Evolutionary conservation across 306 rosid genomes (phyloP).

Genomic region (Boehmeria nivea): DNA sequence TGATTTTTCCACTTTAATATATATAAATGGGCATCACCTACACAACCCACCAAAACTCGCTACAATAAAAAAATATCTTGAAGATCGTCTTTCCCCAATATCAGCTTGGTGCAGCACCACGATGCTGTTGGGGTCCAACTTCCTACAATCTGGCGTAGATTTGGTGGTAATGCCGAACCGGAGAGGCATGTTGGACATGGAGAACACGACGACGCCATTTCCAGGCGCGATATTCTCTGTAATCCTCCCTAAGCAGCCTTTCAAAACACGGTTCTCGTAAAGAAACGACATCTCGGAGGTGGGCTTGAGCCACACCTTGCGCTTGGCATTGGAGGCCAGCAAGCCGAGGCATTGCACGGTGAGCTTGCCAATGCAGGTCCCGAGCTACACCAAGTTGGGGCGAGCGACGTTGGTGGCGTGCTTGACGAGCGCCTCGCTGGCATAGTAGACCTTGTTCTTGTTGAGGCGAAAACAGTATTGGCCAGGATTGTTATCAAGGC

Average conservation of each 20-base stretch:
- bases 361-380: constrained; percentile 79
- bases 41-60: no score
- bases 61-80: constrained; percentile 36
- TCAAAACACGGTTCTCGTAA: constrained; percentile 79
- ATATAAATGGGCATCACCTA: no score
- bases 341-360: constrained; percentile 59
- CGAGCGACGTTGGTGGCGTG: constrained; percentile 82
- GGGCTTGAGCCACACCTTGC: constrained; percentile 91
- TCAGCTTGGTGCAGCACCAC: constrained; percentile 87
- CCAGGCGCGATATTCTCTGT: constrained; percentile 68
- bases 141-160: constrained; percentile 90
- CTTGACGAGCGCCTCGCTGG: constrained; percentile 71
- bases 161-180: constrained; percentile 86
- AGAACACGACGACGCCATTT: constrained; percentile 83
- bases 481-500: constrained; percentile 61
- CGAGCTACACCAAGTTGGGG: constrained; percentile 55
- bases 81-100: constrained; percentile 88
- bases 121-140: constrained; percentile 82
- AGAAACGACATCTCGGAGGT: constrained; percentile 80
- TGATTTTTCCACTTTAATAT: no score
- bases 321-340: constrained; percentile 70
- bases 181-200: constrained; percentile 81
- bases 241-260: constrained; percentile 80
- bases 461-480: constrained; percentile 87
- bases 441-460: constrained; percentile 73